Evolutionary conservation across 306 rosid species (phyloP).

Genomic region (Gastrolobium villosum): DNA sequence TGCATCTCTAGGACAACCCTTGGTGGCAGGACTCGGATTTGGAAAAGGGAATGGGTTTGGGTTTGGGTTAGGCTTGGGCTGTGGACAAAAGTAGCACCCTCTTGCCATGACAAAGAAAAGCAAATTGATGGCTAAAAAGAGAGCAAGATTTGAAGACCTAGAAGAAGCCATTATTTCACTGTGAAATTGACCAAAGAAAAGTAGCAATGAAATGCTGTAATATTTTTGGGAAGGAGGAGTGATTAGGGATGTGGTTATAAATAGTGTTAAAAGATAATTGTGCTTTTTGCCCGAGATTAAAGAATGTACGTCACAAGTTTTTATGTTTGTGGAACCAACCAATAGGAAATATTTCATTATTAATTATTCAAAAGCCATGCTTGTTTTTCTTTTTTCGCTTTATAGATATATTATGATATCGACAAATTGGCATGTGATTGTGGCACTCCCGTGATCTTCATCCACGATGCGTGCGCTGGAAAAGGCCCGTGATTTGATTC

Average conservation of each 20-base stretch:
- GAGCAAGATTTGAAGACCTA: constrained; percentile 54
- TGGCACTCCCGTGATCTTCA: constrained; percentile 59
- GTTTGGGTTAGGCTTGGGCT: constrained; percentile 58
- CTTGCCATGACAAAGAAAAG: constrained; percentile 55
- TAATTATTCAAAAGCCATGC: constrained; percentile 23
- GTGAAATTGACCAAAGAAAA: background rate
- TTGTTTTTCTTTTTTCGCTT: background rate
- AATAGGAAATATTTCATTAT: background rate
- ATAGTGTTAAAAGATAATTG: constrained; percentile 48
- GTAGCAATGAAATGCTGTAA: constrained; percentile 5
- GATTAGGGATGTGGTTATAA: constrained; percentile 48
- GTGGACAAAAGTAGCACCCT: constrained; percentile 65
- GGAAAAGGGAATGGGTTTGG: constrained; percentile 58
- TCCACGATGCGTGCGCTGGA: constrained; percentile 26
- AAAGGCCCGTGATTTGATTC: constrained; percentile 44
- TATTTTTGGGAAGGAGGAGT: constrained; percentile 53
- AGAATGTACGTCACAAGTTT: constrained; percentile 30
- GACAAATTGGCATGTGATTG: constrained; percentile 45
- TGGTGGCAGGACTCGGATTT: constrained; percentile 19
- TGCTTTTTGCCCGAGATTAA: constrained; percentile 29
- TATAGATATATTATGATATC: background rate
- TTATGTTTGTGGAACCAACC: constrained; percentile 24
- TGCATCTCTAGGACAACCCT: constrained; percentile 87
- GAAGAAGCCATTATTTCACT: constrained; percentile 56
- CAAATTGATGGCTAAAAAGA: constrained; percentile 62